Evolutionary conservation across 208 protist species (phyloP).

Genomic region (Angomonas ambiguus): DNA sequence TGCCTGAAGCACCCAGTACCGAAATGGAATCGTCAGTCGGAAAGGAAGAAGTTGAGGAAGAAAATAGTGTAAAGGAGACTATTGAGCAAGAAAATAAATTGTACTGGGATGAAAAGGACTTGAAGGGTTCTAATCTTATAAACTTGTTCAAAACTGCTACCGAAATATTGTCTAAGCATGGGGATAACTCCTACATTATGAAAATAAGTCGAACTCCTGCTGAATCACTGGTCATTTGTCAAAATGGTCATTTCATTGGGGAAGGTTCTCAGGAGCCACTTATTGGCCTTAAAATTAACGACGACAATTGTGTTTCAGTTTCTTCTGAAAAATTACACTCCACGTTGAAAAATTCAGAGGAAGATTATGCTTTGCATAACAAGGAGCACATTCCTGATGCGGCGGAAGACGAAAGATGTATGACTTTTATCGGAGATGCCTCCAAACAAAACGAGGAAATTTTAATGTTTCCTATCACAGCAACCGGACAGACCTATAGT

Average conservation of each 20-base stretch:
- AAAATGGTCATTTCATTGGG: slow-evolving; percentile 38
- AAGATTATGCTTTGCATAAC: slow-evolving; percentile 27
- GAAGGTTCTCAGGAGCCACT: slow-evolving; percentile 18
- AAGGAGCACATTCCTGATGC: slow-evolving; percentile 26
- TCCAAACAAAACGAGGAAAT: slow-evolving; percentile 30
- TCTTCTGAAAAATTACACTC: slow-evolving; percentile 23
- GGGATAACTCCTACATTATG: slow-evolving; percentile 44
- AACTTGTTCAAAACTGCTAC: slow-evolving; percentile 26
- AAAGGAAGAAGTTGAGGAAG: neutral
- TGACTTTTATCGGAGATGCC: slow-evolving; percentile 18
- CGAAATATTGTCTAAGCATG: slow-evolving; percentile 27
- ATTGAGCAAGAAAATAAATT: neutral
- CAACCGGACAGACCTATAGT: slow-evolving; percentile 10
- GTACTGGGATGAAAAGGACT: slow-evolving; percentile 9
- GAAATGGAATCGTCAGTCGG: neutral
- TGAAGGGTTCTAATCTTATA: slow-evolving; percentile 27
- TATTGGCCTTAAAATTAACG: slow-evolving; percentile 19
- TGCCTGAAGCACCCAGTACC: neutral
- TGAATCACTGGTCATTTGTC: slow-evolving; percentile 30
- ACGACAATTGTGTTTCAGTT: slow-evolving; percentile 26
- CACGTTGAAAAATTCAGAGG: slow-evolving; percentile 1
- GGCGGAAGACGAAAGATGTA: slow-evolving; percentile 17
- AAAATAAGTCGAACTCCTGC: slow-evolving; percentile 24
- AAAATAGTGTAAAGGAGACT: neutral
- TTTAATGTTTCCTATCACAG: slow-evolving; percentile 30